These are phyloP conservation scores for Fusarium nanum DNA, from an alignment of 2,329 filamentous ascomycete species.

Conservation along the genomic window DNA sequence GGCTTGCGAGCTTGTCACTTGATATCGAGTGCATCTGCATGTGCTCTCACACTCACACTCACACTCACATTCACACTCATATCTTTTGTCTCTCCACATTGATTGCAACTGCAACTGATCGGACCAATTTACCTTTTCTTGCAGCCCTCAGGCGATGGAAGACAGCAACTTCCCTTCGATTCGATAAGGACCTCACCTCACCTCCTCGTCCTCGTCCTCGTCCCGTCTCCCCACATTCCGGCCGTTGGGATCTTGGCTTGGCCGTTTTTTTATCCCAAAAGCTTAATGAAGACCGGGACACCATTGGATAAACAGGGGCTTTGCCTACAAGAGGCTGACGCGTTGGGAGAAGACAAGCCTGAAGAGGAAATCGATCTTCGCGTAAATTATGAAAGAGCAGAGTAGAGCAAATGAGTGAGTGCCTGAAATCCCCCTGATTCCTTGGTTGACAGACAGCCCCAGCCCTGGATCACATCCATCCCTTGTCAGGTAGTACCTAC, in stretches of 20 bases:
- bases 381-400: not conserved
- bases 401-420: not conserved
- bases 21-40: slow-evolving; percentile 7
- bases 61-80: not conserved
- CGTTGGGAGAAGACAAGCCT: slow-evolving; percentile 7
- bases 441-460: not conserved
- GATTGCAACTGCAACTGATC: slow-evolving; percentile 27
- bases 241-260: slow-evolving; percentile 31
- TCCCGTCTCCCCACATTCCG: slow-evolving; percentile 21
- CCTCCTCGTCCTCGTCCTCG: not conserved
- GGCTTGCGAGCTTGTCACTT: slow-evolving; percentile 18
- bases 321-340: slow-evolving; percentile 10
- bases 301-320: slow-evolving; percentile 8
- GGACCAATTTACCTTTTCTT: not conserved
- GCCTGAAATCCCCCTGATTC: slow-evolving; percentile 28
- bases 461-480: not conserved
- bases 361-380: not conserved
- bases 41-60: not conserved
- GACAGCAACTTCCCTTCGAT: not conserved
- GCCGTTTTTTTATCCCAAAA: slow-evolving; percentile 12
- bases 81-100: slow-evolving; percentile 20
- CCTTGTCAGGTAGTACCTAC: not conserved
- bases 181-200: slow-evolving; percentile 2
- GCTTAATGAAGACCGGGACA: slow-evolving; percentile 11
- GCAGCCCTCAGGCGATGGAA: not conserved